Percentiles rank a stretch among this genome's conserved stretches.
phyloP scores from a whole-genome alignment of 768 basidiomycete genomes.

The Agaricus blazei region DNA sequence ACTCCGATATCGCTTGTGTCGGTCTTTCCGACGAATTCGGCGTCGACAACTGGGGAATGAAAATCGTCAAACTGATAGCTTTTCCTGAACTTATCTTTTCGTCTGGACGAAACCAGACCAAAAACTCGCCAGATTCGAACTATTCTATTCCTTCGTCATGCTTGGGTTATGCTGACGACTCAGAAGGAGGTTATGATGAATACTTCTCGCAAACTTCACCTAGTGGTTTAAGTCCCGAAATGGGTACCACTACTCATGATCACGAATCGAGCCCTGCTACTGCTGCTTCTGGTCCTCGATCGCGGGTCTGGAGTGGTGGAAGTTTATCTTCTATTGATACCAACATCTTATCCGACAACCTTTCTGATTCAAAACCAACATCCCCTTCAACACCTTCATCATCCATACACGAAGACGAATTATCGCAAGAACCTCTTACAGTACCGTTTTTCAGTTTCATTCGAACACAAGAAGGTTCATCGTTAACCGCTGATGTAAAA shows the following conservation, averaged over 20 bases:
- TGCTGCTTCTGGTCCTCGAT: background rate
- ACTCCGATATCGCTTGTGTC: slow-evolving; percentile 72
- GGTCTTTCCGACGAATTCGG: slow-evolving; percentile 62
- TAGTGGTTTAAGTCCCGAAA: slow-evolving; percentile 27
- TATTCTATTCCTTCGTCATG: slow-evolving; percentile 18
- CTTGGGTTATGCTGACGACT: background rate
- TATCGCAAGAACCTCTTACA: slow-evolving; percentile 3
- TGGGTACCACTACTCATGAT: slow-evolving; percentile 19
- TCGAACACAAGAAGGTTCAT: slow-evolving; percentile 70
- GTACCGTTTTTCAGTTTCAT: slow-evolving; percentile 82
- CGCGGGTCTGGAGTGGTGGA: background rate
- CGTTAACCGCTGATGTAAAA: slow-evolving; percentile 66
- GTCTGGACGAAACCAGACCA: slow-evolving; percentile 4
- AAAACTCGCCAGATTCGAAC: background rate
- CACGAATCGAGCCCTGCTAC: too few relatives aligned
- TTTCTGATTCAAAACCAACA: background rate
- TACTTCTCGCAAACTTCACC: slow-evolving; percentile 59
- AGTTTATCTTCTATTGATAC: slow-evolving; percentile 3
- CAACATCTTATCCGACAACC: background rate
- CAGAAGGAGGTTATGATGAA: slow-evolving; percentile 43
- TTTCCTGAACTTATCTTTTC: slow-evolving; percentile 56
- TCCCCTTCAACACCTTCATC: background rate
- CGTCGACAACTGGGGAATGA: slow-evolving; percentile 68
- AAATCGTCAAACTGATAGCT: slow-evolving; percentile 73
- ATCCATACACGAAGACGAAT: background rate